phyloP scores from a whole-genome alignment of 1,139 yeast genomes.

The Candida smagusa region DNA sequence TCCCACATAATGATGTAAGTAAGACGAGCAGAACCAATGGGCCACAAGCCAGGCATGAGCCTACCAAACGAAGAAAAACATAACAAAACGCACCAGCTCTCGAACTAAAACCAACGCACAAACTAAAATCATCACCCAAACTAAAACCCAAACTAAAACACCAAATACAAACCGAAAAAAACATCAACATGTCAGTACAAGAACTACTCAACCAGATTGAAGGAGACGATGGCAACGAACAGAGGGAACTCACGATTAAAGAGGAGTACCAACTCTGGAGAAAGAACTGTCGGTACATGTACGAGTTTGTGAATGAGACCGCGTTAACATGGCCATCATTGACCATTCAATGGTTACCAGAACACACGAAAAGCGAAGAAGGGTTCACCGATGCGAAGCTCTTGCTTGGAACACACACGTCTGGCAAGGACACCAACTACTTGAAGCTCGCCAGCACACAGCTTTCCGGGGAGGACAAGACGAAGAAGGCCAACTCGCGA shows the following conservation, averaged over 20 bases:
- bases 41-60: no score
- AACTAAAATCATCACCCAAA: no score
- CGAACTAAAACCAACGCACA: no score
- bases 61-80: no score
- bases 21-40: no score
- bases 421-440: conserved; percentile 75
- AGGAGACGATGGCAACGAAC: conserved; percentile 16
- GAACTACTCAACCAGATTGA: conserved; percentile 6
- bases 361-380: conserved; percentile 24
- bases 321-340: conserved; percentile 80
- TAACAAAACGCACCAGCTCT: no score
- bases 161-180: background rate
- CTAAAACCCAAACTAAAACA: no score
- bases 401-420: conserved; percentile 82
- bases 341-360: conserved; percentile 74
- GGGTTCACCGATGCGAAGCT: conserved; percentile 45
- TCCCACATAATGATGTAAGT: no score
- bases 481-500: conserved; percentile 39
- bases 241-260: conserved; percentile 44
- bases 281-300: conserved; percentile 74
- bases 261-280: conserved; percentile 80
- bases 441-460: conserved; percentile 73
- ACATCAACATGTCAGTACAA: conserved; percentile 7
- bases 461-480: conserved; percentile 45
- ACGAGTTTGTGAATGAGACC: conserved; percentile 76